Percentiles rank a stretch among this genome's conserved stretches.
Conservation (phyloP, 352 stramenopile genomes). For the Phytophthora fragariae region DNA sequence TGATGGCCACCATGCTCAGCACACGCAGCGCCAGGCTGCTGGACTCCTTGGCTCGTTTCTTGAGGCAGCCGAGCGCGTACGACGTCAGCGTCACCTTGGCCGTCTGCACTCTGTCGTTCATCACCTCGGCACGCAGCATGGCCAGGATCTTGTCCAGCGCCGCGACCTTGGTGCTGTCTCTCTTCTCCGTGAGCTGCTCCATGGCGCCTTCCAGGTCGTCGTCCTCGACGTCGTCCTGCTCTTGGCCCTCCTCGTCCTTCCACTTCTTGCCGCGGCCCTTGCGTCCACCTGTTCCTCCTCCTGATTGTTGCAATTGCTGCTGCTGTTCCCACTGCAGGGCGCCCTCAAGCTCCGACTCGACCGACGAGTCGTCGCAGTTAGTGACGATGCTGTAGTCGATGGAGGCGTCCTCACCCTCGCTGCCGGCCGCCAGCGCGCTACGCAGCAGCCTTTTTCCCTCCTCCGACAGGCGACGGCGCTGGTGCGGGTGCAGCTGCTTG, state of each 20-base stretch:
- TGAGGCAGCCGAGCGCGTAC: constrained; percentile 57
- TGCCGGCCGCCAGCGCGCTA: constrained; percentile 56
- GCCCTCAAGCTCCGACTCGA: constrained; percentile 69
- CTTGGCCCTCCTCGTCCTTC: constrained; percentile 44
- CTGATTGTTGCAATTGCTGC: constrained; percentile 1
- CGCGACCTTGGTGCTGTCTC: constrained; percentile 65
- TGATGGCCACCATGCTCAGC: constrained; percentile 62
- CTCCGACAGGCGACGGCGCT: constrained; percentile 45
- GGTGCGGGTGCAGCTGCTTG: constrained; percentile 34
- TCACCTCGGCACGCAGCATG: constrained; percentile 48
- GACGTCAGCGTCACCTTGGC: constrained; percentile 52
- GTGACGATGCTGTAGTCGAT: constrained; percentile 42
- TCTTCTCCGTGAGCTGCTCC: constrained; percentile 70
- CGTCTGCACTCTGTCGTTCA: constrained; percentile 49
- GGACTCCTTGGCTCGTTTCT: constrained; percentile 67
- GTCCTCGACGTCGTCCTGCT: constrained; percentile 21
- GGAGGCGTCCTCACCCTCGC: constrained; percentile 36
- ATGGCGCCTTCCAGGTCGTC: constrained; percentile 60
- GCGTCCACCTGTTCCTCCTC: constrained; percentile 12
- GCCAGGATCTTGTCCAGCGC: constrained; percentile 62
- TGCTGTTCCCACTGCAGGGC: constrained; percentile 59
- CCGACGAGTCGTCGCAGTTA: constrained; percentile 52
- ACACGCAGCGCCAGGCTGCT: constrained; percentile 52
- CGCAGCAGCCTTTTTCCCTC: constrained; percentile 65
- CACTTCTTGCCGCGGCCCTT: constrained; percentile 44